Base-by-base conservation (phyloP, 768 basidiomycete genomes). In the Russula abietina region DNA sequence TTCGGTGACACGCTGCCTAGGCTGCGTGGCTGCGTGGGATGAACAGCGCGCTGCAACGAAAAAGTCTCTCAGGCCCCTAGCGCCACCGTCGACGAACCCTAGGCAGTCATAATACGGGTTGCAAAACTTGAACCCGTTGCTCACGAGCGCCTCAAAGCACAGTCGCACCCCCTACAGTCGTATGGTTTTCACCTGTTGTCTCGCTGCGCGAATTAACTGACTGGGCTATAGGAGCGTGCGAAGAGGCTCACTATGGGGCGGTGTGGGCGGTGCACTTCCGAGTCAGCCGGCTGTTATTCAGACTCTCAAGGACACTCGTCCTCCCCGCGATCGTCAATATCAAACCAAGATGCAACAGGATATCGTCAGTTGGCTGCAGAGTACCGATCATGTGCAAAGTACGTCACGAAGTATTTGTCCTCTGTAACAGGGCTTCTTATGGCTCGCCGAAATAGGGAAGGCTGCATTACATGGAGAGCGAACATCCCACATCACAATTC, bases 121-220 rank as follows among this genome's bases (percentile, higher is more conserved):
- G 0, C 88, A 88, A 71, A 88, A 83, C 65, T 61, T 73, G 50
- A 91, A 90, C 67, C 81, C 88, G 0, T 74, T 92, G 9, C 73
- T 89, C 22, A 81, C 83, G 71, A 93, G 90, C 67, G 82, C 82
- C 3, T 81, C 80, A 39, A 89, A 92, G 69, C 79, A 72, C 67
- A 89, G 89, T 2, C 78, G 85, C 58, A 95, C 92, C 39, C 93
- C 93, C 74, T 88, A 69, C 83, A 83, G 57, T 84, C 78, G 91
- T 90, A 69, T 69, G 82, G 74, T 14, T 65, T 45, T 55, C 26
- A 3, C 19, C 3, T 24, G 3, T 36, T 41, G 67, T 61, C 60
- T 53, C 38, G 55, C 41, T 52, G 9, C 22, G 38, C 30, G 16
- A 49, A 36, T 52, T 53, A 43, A 51, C 70, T 58, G 66, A 55